Percentiles rank a stretch among this genome's conserved stretches.
Conservation (phyloP, 2,329 filamentous ascomycete species). For the Aspergillus awamori region DNA sequence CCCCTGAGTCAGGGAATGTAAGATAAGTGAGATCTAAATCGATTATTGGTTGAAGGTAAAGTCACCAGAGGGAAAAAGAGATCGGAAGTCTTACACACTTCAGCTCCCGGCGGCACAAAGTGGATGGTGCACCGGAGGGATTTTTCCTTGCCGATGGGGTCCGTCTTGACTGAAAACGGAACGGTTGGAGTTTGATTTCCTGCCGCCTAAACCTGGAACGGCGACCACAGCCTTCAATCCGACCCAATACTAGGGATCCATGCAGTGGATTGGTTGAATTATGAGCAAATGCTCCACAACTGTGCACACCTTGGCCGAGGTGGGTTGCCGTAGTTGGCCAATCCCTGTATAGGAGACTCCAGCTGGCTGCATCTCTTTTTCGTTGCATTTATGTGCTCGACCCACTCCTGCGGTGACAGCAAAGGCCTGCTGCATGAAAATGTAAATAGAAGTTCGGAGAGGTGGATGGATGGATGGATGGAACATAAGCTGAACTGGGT, state of each 20-base stretch:
- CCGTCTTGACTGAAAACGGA: background rate
- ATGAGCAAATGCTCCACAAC: background rate
- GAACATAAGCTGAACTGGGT: background rate
- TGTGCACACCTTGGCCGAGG: background rate
- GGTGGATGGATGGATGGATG: no score
- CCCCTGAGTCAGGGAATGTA: background rate
- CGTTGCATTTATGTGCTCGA: background rate
- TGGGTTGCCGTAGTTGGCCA: slow-evolving; percentile 6
- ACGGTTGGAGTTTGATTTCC: background rate
- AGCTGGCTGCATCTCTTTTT: background rate
- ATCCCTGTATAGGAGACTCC: background rate
- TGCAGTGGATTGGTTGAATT: background rate
- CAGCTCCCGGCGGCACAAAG: background rate
- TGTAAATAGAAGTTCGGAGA: background rate
- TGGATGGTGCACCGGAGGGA: background rate
- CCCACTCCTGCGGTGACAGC: background rate
- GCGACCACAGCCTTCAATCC: background rate
- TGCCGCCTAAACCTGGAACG: background rate
- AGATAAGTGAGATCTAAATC: background rate
- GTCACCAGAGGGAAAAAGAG: background rate
- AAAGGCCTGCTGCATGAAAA: background rate
- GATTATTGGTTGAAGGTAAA: background rate
- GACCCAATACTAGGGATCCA: background rate
- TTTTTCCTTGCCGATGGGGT: background rate
- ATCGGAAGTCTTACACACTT: background rate